phyloP scores from a whole-genome alignment of 148 eudicot genomes.

The Amaranthus cruentus region DNA sequence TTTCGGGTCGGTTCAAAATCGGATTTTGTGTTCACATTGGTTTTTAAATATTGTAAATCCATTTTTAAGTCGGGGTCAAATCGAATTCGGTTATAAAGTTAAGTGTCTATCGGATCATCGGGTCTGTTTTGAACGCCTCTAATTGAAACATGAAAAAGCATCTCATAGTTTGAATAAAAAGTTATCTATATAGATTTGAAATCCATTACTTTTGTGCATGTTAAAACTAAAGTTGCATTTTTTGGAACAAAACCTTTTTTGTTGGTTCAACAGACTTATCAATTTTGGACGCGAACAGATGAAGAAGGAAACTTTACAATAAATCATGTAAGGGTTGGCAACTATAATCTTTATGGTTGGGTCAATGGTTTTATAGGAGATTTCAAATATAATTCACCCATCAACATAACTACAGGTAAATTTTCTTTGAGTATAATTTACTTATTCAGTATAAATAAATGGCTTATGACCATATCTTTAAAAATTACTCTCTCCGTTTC shows the following conservation, averaged over 20 bases:
- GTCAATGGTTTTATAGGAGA: conserved; percentile 73
- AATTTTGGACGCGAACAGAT: conserved; percentile 65
- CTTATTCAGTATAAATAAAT: too few species aligned
- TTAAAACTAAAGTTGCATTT: background rate
- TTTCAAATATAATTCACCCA: conserved; percentile 33
- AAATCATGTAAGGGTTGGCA: conserved; percentile 38
- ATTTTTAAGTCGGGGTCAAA: too few species aligned
- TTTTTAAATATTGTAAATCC: too few species aligned
- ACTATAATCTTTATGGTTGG: conserved; percentile 62
- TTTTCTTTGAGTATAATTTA: background rate
- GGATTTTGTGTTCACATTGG: too few species aligned
- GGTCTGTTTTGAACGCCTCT: too few species aligned
- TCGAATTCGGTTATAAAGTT: too few species aligned
- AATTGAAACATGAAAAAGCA: background rate
- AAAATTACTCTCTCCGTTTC: too few species aligned
- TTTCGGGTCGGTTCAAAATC: too few species aligned
- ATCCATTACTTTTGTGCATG: too few species aligned
- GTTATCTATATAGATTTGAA: too few species aligned
- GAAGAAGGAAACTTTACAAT: conserved; percentile 55
- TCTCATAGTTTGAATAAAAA: background rate
- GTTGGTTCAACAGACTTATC: conserved; percentile 45
- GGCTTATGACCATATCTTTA: too few species aligned
- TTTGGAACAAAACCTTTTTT: background rate
- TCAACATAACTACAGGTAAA: conserved; percentile 54
- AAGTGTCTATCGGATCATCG: too few species aligned